Evolutionary conservation across 1,139 yeast species (phyloP), one percentile per base, ranked within the genome.

Genomic region (Scheffersomyces stambukii): DNA sequence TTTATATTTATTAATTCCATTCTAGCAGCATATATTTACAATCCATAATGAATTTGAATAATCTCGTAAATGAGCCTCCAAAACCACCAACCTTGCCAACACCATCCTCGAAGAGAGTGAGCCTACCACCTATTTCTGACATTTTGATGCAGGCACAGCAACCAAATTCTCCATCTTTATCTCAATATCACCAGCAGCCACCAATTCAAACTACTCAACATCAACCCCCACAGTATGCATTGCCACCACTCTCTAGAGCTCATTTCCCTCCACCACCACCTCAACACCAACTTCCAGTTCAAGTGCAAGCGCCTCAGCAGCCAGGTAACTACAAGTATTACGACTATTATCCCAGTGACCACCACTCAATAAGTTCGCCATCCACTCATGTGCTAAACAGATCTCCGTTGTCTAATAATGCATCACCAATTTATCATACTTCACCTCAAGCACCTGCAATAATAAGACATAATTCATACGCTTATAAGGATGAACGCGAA

Each of bases 111-210:
- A n/a, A n/a, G n/a, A 56, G 48, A 36, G 46, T 60, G 13, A 55
- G 56, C 35, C 52, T 60, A 42, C 67, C 67, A 13, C 64, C 67
- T 10, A 60, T 60, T 19, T 53, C 60, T 21, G 63, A 60, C 43
- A 52, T 60, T 16, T 51, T 60, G 13, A 25, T 18, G 7, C 13
- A 16, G 8, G 15, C 31, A 8, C 27, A 20, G 19, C 31, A 30
- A 24, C 33, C 26, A 24, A 22, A 16, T 2, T n/a, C n/a, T n/a
- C n/a, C n/a, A n/a, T 7, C 20, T 24, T 20, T 19, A 21, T 13
- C 16, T 16, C 21, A 13, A 24, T 32, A 27, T 21, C 15, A 11
- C 5, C 35, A 23, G 10, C 13, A 19, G n/a, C 16, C 31, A 22
- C 37, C 37, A 12, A 21, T 34, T 10, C 29, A 30, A n/a, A 19